These are phyloP conservation scores for Globisporangium recalcitrans DNA, from an alignment of 352 stramenopile genomes.

Conservation along the genomic window DNA sequence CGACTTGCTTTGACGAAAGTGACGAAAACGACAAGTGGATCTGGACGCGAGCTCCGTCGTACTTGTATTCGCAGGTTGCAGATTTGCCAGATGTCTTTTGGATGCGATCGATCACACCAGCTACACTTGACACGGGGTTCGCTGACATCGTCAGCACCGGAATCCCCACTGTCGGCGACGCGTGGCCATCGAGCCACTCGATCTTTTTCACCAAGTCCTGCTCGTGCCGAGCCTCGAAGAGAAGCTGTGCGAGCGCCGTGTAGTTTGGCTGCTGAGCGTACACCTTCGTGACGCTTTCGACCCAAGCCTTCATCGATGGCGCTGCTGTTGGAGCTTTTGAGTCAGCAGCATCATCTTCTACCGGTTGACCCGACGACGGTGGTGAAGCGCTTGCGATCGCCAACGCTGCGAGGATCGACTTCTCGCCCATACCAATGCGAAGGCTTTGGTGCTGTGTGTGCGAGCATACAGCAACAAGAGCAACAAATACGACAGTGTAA, in stretches of 20 bases:
- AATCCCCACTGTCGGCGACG: slow-evolving; percentile 37
- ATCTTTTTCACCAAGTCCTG: slow-evolving; percentile 20
- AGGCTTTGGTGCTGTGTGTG: slow-evolving; percentile 69
- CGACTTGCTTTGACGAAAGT: background rate
- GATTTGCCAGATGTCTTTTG: slow-evolving; percentile 26
- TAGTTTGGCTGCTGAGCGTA: slow-evolving; percentile 75
- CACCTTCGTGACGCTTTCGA: slow-evolving; percentile 52
- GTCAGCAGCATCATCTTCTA: background rate
- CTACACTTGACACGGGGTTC: slow-evolving; percentile 64
- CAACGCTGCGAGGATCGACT: slow-evolving; percentile 68
- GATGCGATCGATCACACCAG: slow-evolving; percentile 39
- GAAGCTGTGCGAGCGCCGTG: slow-evolving; percentile 34
- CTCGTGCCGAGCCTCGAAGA: slow-evolving; percentile 29
- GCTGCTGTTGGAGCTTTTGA: background rate
- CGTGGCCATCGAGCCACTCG: slow-evolving; percentile 28
- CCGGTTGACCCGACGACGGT: background rate
- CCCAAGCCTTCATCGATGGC: slow-evolving; percentile 33
- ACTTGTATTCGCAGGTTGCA: slow-evolving; percentile 80
- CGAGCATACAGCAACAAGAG: background rate
- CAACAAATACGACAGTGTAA: background rate
- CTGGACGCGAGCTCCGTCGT: slow-evolving; percentile 77
- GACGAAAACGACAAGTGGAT: slow-evolving; percentile 40
- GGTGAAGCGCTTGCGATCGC: slow-evolving; percentile 35
- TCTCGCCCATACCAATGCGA: slow-evolving; percentile 76
- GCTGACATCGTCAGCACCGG: slow-evolving; percentile 79